Base-by-base conservation (phyloP, 306 rosid genomes). In the Quercus engelmannii region DNA sequence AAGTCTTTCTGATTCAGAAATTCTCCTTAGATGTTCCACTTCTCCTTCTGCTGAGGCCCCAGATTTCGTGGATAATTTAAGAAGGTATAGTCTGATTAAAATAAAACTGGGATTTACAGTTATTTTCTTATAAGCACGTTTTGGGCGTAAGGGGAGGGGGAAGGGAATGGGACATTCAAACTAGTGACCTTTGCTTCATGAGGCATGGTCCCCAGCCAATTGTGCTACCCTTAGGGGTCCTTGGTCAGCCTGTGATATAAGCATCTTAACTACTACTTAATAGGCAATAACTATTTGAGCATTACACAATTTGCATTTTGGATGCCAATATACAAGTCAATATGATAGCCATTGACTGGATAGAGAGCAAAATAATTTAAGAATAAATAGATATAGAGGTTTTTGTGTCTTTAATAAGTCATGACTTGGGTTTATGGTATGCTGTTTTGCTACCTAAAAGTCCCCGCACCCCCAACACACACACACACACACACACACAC, bases 31-130 rank as follows among this genome's bases (percentile, higher is more conserved):
- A 0, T 92, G 99, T 71, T 92, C 99, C 63, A 90, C 97, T 76
- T 94, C 99, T 41, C 99, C 99, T 71, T 81, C 85, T 70, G 92
- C 91, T 2, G 97, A 92, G 87, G 92, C 67, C 76, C 92, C 97
- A 61, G 94, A 92, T 55, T 94, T 91, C 84, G 95, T 92, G 74
- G 84, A 83, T 21, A 82, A 82, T 80, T 61, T 76, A 74, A 91
- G 75, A 87, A 91, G 97, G 97, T 94, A 88, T 26, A 69, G 55
- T 72, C 17, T 61, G 46, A 58, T 81, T 63, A 79, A 54, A 57
- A 76, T 83, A 46, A 64, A 30, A 28, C 25, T 69, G 65, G 6
- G 12, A 41, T 21, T 59, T 67, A 65, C 59, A 54, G 59, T n/a
- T 70, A 14, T 43, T 46, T 20, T 41, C 33, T 73, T 49, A 10